Evolutionary conservation across 371 early-diverging fungal species (phyloP).

Genomic region (Apophysomyces sp.): DNA sequence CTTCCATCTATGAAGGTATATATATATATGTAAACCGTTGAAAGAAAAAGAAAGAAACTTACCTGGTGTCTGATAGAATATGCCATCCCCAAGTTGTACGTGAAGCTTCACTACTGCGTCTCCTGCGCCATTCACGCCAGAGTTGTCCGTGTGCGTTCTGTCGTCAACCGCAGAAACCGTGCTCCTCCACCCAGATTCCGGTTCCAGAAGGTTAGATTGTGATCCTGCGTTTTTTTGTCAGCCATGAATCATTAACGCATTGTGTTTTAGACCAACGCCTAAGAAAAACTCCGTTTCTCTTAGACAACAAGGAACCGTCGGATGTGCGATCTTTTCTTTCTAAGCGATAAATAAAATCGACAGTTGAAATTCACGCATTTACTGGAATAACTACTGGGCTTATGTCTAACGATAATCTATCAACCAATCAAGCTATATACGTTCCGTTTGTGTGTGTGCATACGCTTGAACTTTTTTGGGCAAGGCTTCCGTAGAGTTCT

Average conservation of each 20-base stretch:
- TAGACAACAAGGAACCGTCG: neutral
- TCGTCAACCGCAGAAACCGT: constrained; percentile 90
- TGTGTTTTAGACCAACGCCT: neutral
- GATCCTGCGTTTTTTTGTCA: neutral
- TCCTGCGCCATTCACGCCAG: constrained; percentile 98
- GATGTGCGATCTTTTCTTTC: too few species aligned
- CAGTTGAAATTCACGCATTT: too few species aligned
- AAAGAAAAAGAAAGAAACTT: too few species aligned
- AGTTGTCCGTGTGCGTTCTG: constrained; percentile 96
- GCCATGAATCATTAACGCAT: neutral
- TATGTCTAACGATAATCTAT: too few species aligned
- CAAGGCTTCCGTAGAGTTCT: too few species aligned
- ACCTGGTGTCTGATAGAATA: constrained; percentile 68
- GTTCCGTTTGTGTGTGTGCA: too few species aligned
- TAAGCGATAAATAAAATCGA: too few species aligned
- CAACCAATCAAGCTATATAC: too few species aligned
- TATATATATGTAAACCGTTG: too few species aligned
- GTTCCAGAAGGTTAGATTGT: constrained; percentile 58
- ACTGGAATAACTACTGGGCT: too few species aligned
- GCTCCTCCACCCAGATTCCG: constrained; percentile 90
- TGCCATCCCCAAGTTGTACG: constrained; percentile 97
- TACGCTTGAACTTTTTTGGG: too few species aligned
- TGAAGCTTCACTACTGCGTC: constrained; percentile 97
- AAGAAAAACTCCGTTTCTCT: neutral
- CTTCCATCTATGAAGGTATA: constrained; percentile 93